Evolutionary conservation across 768 basidiomycete species (phyloP).

Genomic region (Auriculariales sp.): DNA sequence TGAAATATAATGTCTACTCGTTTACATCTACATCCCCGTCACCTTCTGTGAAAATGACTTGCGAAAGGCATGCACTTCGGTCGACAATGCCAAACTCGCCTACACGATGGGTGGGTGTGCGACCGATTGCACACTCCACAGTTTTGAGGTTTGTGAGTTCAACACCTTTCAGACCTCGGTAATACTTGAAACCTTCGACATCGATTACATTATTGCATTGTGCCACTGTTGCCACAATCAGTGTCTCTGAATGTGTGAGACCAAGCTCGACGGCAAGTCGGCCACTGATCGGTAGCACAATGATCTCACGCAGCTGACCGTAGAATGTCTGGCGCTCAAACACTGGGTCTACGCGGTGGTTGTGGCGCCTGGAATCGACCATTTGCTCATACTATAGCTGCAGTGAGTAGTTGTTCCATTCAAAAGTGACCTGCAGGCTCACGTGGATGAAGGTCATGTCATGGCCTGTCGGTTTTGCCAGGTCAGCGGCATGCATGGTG

Average conservation of each 20-base stretch:
- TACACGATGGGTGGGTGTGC: background rate
- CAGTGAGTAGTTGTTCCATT: background rate
- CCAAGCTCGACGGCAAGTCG: background rate
- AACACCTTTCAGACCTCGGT: background rate
- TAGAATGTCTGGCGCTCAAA: background rate
- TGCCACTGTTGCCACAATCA: background rate
- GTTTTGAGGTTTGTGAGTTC: background rate
- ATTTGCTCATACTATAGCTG: background rate
- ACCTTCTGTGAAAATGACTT: background rate
- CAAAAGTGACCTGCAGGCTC: background rate
- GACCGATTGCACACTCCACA: background rate
- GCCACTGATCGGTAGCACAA: background rate
- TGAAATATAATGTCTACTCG: too few species aligned
- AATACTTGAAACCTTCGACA: background rate
- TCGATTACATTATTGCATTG: background rate
- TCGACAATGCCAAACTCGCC: background rate
- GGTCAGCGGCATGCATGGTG: slow-evolving; percentile 7
- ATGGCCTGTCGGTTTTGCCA: background rate
- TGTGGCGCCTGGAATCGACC: background rate
- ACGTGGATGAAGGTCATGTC: background rate
- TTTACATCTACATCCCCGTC: too few species aligned
- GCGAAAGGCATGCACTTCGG: background rate
- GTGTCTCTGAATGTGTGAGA: background rate
- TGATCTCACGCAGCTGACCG: background rate
- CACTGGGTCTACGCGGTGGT: background rate